Percentiles rank a stretch among this genome's conserved stretches.
phyloP scores from a whole-genome alignment of 78 protist genomes.

The Pigoraptor vietnamica region DNA sequence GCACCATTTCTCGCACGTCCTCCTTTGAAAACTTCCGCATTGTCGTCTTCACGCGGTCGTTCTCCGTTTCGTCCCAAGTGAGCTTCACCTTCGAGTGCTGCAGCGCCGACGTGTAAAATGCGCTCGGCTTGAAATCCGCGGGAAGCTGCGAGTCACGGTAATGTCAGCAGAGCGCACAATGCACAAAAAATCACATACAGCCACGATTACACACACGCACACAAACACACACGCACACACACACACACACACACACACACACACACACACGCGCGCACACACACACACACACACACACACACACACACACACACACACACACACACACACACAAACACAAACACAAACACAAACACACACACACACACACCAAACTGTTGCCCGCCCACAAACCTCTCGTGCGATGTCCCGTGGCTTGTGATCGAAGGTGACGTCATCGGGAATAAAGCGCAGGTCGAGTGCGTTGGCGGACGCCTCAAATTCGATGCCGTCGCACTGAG shows the following conservation, averaged over 20 bases:
- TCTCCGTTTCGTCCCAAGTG: constrained; percentile 10
- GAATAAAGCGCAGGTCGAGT: constrained; percentile 55
- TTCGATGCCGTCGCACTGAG: constrained; percentile 53
- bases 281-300: background rate
- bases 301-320: background rate
- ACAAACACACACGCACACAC: background rate
- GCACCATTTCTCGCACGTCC: background rate
- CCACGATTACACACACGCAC: background rate
- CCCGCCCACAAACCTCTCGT: background rate
- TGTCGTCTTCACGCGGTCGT: background rate
- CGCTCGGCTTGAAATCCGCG: background rate
- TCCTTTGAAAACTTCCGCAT: background rate
- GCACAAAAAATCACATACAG: background rate
- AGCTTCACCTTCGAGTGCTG: background rate
- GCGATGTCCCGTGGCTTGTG: background rate
- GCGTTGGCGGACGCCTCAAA: constrained; percentile 49
- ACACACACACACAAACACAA: background rate
- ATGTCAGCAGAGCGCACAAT: background rate
- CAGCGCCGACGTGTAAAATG: background rate
- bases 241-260: background rate
- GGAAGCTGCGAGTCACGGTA: background rate
- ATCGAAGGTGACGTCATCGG: constrained; percentile 35
- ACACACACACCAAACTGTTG: background rate
- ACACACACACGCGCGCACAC: background rate
- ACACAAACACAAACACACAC: background rate